Evolutionary conservation across 208 protist genomes (phyloP).

Genomic region (Leishmania turanica): DNA sequence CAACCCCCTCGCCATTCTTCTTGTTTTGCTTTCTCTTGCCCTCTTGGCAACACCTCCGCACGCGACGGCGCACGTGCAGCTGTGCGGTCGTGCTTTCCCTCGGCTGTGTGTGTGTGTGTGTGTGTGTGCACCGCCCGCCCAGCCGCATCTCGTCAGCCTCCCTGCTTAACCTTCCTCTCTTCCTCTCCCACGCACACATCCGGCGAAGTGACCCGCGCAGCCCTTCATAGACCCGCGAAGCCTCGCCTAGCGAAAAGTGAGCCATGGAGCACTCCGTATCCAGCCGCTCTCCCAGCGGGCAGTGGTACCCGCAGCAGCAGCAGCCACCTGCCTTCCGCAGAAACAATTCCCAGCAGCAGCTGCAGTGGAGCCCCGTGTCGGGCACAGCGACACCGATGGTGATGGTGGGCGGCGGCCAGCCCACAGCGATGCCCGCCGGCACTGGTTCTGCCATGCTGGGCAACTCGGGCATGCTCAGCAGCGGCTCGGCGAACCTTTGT

Average conservation of each 20-base stretch:
- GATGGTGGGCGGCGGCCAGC: background rate
- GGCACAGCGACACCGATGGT: slow-evolving; percentile 8
- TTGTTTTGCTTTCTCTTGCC: background rate
- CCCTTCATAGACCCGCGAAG: background rate
- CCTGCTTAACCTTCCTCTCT: background rate
- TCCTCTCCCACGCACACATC: background rate
- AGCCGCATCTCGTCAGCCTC: background rate
- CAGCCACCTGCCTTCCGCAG: background rate
- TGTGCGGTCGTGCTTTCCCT: too few species aligned
- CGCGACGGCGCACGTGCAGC: background rate
- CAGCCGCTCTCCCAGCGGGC: slow-evolving; percentile 38
- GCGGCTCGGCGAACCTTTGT: slow-evolving; percentile 18
- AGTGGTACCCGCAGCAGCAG: slow-evolving; percentile 49
- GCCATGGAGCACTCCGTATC: slow-evolving; percentile 19
- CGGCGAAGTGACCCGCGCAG: too few species aligned
- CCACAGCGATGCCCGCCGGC: background rate
- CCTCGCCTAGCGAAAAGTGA: background rate
- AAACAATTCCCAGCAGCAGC: slow-evolving; percentile 11
- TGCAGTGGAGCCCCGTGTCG: slow-evolving; percentile 25
- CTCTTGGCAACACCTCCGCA: background rate
- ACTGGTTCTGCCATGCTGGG: slow-evolving; percentile 3
- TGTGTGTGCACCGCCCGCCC: too few species aligned
- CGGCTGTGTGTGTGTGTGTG: too few species aligned
- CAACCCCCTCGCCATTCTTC: background rate
- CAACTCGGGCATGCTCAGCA: slow-evolving; percentile 24